Conservation (phyloP, 2,329 filamentous ascomycete genomes). For the Acrocalymma vagum region DNA sequence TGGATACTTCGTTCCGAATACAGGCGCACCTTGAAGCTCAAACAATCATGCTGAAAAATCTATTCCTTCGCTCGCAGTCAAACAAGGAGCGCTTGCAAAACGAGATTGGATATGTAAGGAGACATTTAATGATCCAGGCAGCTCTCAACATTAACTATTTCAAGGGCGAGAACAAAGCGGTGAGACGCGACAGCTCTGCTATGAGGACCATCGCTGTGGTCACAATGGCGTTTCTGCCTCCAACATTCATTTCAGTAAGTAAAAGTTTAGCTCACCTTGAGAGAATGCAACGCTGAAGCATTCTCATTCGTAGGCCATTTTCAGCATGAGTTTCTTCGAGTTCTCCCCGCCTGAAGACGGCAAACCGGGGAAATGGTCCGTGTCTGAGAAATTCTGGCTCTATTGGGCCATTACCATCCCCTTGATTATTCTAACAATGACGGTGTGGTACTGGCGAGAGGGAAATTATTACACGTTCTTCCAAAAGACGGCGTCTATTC, state of each 20-base stretch:
- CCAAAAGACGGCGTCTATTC: no score
- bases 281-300: not conserved
- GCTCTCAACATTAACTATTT: conserved; percentile 12
- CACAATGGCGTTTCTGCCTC: conserved; percentile 16
- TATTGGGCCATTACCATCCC: conserved; percentile 16
- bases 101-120: conserved; percentile 14
- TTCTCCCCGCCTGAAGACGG: conserved; percentile 6
- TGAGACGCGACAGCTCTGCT: conserved; percentile 10
- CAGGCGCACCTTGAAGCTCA: conserved; percentile 10
- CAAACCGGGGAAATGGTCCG: conserved; percentile 5
- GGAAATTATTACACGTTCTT: no score
- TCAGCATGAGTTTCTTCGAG: conserved; percentile 19
- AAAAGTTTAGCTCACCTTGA: not conserved
- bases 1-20: no score
- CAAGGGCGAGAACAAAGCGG: conserved; percentile 8
- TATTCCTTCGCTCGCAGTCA: conserved; percentile 7
- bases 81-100: conserved; percentile 18
- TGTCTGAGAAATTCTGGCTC: conserved; percentile 16
- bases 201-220: conserved; percentile 15
- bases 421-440: conserved; percentile 11
- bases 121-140: conserved; percentile 2
- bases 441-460: conserved; percentile 8
- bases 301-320: conserved; percentile 10
- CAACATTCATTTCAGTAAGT: conserved; percentile 15
- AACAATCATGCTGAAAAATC: conserved; percentile 10